Base-by-base conservation (phyloP, 331 rosid genomes). In the Pyrus hybrid region DNA sequence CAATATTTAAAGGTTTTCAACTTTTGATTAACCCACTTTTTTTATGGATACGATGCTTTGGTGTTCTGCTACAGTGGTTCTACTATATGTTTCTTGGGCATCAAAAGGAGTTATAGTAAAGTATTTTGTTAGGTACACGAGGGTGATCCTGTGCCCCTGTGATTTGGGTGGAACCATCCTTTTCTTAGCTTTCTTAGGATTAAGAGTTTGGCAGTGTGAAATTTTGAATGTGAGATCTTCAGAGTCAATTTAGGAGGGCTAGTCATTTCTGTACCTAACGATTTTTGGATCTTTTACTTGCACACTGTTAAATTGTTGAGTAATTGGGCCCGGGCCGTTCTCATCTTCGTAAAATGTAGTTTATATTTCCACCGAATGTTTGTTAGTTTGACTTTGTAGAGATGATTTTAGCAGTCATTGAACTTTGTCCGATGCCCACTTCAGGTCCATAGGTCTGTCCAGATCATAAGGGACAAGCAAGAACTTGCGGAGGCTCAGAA, bases 401-500 rank as follows among this genome's bases (percentile, higher is more conserved):
- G 75, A 56, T n/a, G 5, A 8, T 30, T 30, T 56, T 71, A 32
- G 22, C 66, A 21, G 1, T 29, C 41, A 33, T 43, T 76, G 71
- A 66, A 60, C 51, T 75, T 82, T 41, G 66, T 49, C 13, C 63
- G 28, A 63, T 78, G 71, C 77, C 71, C 53, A 20, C 41, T 83
- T 76, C 82, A 95, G 99, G 99, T 95, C 72, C 97, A 92, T 83
- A 82, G 99, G 87, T 90, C 99, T 71, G 96, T 92, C 41, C 99
- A 95, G 86, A 90, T 95, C 72, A 77, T 95, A 70, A 86, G 97
- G 85, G 99, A 95, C 90, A 95, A 92, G 79, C 99, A 95, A 85
- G 99, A 95, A 79, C 91, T 95, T 23, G 93, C 96, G 22, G 99
- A 95, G 53, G 82, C 99, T 54, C 97, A 95, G 80, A 95, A 92